phyloP scores from a whole-genome alignment of 2,329 filamentous ascomycete species.

The Lecanosticta acicola region DNA sequence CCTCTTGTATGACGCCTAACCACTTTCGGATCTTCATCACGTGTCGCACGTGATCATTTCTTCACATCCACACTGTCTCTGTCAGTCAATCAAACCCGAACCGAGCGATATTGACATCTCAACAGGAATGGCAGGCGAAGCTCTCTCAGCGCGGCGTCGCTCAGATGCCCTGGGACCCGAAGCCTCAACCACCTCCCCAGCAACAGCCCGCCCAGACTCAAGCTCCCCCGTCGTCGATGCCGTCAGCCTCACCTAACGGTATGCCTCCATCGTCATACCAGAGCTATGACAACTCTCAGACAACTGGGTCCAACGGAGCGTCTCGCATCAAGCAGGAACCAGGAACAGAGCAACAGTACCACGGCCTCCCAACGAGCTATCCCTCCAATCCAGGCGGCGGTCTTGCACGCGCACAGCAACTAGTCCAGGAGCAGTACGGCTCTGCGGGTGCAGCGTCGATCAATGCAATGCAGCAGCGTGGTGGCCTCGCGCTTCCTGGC shows the following conservation, averaged over 20 bases:
- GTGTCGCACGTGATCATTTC: constrained; percentile 12
- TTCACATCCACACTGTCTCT: constrained; percentile 2
- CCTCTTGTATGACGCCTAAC: constrained; percentile 28
- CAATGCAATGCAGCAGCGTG: constrained; percentile 47
- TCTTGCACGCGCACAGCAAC: constrained; percentile 47
- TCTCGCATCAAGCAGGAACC: constrained; percentile 51
- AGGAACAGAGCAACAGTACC: constrained; percentile 31
- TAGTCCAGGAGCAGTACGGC: constrained; percentile 56
- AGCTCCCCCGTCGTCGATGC: constrained; percentile 17
- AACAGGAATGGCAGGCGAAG: constrained; percentile 88
- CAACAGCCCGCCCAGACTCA: constrained; percentile 33
- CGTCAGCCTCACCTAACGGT: constrained; percentile 17
- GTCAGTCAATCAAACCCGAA: constrained; percentile 1
- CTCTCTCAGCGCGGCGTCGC: constrained; percentile 79
- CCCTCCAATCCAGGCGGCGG: constrained; percentile 25
- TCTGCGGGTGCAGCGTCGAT: constrained; percentile 61
- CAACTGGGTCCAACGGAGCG: constrained; percentile 36
- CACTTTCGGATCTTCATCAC: constrained; percentile 30
- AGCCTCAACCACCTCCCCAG: constrained; percentile 55
- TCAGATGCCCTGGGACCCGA: constrained; percentile 91
- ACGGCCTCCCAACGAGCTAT: constrained; percentile 27
- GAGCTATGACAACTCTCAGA: constrained; percentile 20
- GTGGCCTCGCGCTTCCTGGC: constrained; percentile 30
- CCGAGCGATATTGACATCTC: constrained; percentile 10
- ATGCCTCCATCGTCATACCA: constrained; percentile 19